Evolutionary conservation across 2,329 filamentous ascomycete species (phyloP).

Genomic region (Dactylellina parvicollis): DNA sequence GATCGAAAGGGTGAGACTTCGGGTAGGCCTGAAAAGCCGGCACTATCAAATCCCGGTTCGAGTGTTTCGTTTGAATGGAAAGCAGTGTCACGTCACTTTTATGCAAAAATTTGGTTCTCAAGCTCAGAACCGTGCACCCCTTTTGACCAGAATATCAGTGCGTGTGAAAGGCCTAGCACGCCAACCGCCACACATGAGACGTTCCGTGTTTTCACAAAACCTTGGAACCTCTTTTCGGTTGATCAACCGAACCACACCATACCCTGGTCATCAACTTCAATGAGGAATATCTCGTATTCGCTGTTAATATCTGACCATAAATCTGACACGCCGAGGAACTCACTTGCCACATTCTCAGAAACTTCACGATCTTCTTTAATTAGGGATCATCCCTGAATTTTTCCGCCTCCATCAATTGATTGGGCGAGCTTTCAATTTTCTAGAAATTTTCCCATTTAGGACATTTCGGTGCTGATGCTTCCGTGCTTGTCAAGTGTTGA

Average conservation of each 20-base stretch:
- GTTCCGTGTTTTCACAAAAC: slow-evolving; percentile 34
- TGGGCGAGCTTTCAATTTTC: neutral
- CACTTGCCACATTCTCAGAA: slow-evolving; percentile 26
- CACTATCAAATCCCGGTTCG: slow-evolving; percentile 12
- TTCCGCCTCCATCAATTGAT: neutral
- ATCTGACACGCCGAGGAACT: slow-evolving; percentile 27
- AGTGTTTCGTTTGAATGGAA: slow-evolving; percentile 38
- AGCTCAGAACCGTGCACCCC: slow-evolving; percentile 18
- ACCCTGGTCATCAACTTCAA: neutral
- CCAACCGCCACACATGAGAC: slow-evolving; percentile 33
- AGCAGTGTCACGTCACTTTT: slow-evolving; percentile 36
- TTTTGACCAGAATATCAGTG: slow-evolving; percentile 26
- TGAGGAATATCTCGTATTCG: slow-evolving; percentile 28
- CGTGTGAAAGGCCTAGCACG: slow-evolving; percentile 11
- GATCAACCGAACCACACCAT: slow-evolving; percentile 15
- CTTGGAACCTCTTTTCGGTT: slow-evolving; percentile 30
- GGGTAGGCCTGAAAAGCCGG: slow-evolving; percentile 20
- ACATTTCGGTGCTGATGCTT: no score
- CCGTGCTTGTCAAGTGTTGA: no score
- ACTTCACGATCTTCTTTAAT: slow-evolving; percentile 17
- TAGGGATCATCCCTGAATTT: slow-evolving; percentile 31
- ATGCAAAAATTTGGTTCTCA: neutral
- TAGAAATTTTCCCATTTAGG: neutral
- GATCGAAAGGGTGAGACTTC: no score
- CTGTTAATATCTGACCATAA: slow-evolving; percentile 3